Conservation (phyloP, 768 basidiomycete genomes). For the Kwoniella sp. region DNA sequence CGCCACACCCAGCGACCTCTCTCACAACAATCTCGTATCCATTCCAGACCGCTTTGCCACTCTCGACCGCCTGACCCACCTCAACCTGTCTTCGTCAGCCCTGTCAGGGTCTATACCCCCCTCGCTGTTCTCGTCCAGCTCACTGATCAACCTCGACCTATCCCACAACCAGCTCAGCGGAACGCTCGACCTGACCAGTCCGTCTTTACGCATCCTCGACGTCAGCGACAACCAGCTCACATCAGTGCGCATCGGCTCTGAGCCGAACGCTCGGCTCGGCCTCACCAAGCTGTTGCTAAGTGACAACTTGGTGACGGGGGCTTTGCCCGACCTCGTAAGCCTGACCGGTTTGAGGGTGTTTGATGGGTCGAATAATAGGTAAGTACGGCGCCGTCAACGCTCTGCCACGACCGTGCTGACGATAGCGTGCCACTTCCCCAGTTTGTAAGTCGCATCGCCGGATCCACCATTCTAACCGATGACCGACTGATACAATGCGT, state of each 20-base stretch:
- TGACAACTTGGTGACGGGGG: too few species aligned
- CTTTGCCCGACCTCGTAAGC: too few species aligned
- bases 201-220: conserved; percentile 1
- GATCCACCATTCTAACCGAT: too few species aligned
- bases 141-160: conserved; percentile 21
- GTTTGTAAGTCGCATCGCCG: too few species aligned
- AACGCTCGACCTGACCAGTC: background rate
- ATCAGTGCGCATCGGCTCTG: too few species aligned
- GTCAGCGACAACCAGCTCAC: conserved; percentile 6
- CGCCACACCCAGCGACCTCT: conserved; percentile 27
- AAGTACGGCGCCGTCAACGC: background rate
- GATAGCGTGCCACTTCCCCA: too few species aligned
- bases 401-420: too few species aligned
- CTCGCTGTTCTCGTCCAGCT: background rate
- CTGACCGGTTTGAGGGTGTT: background rate
- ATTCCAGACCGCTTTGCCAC: conserved; percentile 17
- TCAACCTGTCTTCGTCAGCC: conserved; percentile 10
- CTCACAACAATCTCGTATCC: conserved; percentile 12
- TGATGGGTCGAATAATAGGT: conserved; percentile 1
- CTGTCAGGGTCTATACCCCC: conserved; percentile 14
- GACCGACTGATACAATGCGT: too few species aligned
- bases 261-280: too few species aligned
- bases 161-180: conserved; percentile 19
- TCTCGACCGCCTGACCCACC: conserved; percentile 10
- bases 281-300: too few species aligned